phyloP scores from a whole-genome alignment of 176 grass and related monocot species.

The Ensete glaucum region DNA sequence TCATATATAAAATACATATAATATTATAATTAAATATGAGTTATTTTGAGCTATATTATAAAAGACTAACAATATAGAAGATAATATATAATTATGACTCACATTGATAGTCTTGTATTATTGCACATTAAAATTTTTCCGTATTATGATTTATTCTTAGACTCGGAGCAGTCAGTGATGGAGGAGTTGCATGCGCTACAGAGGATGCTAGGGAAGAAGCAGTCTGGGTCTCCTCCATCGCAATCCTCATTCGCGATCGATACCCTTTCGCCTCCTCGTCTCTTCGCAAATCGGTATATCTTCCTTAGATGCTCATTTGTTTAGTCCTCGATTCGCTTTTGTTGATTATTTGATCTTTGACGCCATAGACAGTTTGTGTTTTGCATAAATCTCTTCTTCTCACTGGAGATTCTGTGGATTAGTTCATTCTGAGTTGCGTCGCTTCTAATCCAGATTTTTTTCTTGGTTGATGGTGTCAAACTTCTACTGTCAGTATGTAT shows the following conservation, averaged over 20 bases:
- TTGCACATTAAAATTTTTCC: too few relatives aligned
- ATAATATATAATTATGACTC: too few relatives aligned
- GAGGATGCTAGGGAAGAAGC: conserved; percentile 65
- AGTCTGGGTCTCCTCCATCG: conserved; percentile 48
- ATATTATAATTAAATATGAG: too few relatives aligned
- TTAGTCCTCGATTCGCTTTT: not conserved
- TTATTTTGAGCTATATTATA: too few relatives aligned
- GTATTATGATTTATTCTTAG: not conserved
- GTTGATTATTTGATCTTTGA: not conserved
- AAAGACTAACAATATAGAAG: too few relatives aligned
- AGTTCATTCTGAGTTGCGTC: not conserved
- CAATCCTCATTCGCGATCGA: conserved; percentile 30
- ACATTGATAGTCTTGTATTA: too few relatives aligned
- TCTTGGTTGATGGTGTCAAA: too few relatives aligned
- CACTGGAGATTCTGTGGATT: not conserved
- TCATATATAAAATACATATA: too few relatives aligned
- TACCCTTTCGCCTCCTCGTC: conserved; percentile 45
- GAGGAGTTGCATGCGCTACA: conserved; percentile 52
- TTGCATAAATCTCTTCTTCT: not conserved
- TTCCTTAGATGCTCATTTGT: not conserved
- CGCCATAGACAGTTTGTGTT: not conserved
- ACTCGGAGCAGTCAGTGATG: conserved; percentile 29
- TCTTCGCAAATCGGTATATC: conserved; percentile 56
- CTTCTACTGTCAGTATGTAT: too few relatives aligned
- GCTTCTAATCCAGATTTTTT: too few relatives aligned